These are phyloP conservation scores for Bolboschoenus planiculmis DNA, from an alignment of 176 grass and related monocot genomes.

Conservation along the genomic window DNA sequence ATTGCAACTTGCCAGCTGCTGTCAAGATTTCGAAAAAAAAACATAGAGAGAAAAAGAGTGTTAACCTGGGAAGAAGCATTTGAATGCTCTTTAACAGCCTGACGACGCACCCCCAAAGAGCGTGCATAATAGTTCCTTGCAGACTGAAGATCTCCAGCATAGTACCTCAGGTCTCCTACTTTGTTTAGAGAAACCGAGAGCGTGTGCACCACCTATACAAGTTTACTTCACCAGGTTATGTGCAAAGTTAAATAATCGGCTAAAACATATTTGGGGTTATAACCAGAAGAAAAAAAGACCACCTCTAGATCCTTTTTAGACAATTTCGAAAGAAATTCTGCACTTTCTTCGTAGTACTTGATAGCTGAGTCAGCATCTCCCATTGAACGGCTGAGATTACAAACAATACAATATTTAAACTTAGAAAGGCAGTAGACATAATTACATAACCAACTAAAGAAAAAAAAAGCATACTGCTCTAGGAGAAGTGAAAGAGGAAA, in stretches of 20 bases:
- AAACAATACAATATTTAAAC: slow-evolving; percentile 6
- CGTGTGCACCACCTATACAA: slow-evolving; percentile 73
- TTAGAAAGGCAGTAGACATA: slow-evolving; percentile 19
- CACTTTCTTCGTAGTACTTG: slow-evolving; percentile 86
- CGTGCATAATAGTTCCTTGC: slow-evolving; percentile 78
- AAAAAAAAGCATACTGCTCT: not conserved
- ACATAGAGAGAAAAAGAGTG: not conserved
- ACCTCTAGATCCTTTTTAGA: slow-evolving; percentile 83
- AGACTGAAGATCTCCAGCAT: slow-evolving; percentile 75
- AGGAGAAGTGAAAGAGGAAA: slow-evolving; percentile 1
- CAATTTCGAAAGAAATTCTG: slow-evolving; percentile 63
- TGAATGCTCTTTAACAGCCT: slow-evolving; percentile 71
- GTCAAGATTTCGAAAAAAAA: too few species aligned
- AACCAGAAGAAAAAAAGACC: not conserved
- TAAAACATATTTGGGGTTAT: not conserved
- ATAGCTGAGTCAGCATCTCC: slow-evolving; percentile 68
- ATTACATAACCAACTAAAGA: not conserved
- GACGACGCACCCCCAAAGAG: slow-evolving; percentile 70
- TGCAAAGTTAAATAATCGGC: slow-evolving; percentile 19
- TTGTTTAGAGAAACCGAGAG: slow-evolving; percentile 96
- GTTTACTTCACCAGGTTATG: slow-evolving; percentile 4
- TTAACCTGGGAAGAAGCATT: slow-evolving; percentile 74
- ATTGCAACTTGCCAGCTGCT: too few species aligned
- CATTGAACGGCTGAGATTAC: slow-evolving; percentile 57
- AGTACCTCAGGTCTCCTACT: slow-evolving; percentile 85